These are phyloP conservation scores for Solanum bulbocastanum DNA, from an alignment of 257 asterid species.

Conservation along the genomic window DNA sequence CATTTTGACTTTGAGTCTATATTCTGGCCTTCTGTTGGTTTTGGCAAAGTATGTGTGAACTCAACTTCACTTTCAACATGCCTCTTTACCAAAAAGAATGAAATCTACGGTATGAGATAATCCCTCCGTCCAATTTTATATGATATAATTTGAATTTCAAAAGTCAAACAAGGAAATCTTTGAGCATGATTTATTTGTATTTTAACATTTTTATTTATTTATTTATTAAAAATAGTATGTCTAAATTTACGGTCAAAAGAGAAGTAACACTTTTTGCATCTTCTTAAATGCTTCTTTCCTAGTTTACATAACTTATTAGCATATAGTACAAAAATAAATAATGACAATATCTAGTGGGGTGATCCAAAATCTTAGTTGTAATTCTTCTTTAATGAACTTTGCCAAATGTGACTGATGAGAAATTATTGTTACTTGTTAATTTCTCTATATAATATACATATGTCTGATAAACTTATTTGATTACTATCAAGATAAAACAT, in stretches of 20 bases:
- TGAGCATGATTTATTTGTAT: background rate
- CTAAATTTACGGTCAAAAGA: too few species aligned
- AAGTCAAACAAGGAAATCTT: too few species aligned
- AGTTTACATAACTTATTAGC: background rate
- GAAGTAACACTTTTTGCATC: background rate
- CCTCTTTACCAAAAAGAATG: background rate
- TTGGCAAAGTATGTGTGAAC: background rate
- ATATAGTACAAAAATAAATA: background rate
- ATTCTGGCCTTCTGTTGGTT: background rate
- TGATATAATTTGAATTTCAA: too few species aligned
- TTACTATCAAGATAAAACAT: background rate
- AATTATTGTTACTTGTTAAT: background rate
- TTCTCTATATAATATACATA: background rate
- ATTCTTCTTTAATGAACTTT: background rate
- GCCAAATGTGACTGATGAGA: background rate
- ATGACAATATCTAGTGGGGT: background rate
- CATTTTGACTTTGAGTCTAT: background rate
- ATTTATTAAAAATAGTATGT: too few species aligned
- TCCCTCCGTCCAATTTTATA: too few species aligned
- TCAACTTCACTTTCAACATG: background rate
- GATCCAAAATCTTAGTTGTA: too few species aligned
- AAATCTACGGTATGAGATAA: background rate
- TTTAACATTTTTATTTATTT: too few species aligned
- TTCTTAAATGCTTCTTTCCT: background rate
- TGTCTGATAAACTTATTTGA: background rate